These are phyloP conservation scores for Pseudogymnoascus sp. DNA, from an alignment of 2,329 filamentous ascomycete genomes.

Conservation along the genomic window DNA sequence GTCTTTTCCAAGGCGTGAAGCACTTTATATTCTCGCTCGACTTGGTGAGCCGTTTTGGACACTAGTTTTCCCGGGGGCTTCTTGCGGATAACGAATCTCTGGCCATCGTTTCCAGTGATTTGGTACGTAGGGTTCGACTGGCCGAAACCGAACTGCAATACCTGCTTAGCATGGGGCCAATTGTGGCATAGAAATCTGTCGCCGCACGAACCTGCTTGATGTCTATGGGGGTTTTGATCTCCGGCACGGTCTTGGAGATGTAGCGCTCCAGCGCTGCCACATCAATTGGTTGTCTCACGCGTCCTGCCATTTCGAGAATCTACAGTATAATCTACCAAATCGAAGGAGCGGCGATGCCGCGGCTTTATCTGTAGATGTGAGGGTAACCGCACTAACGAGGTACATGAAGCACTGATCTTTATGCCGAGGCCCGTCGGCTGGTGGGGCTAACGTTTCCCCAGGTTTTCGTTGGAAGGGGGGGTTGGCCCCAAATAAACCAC, in stretches of 20 bases:
- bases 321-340: constrained; percentile 29
- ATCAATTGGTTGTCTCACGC: constrained; percentile 85
- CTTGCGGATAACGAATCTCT: constrained; percentile 85
- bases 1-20: constrained; percentile 74
- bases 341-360: neutral
- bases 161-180: constrained; percentile 4
- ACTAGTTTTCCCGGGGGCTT: constrained; percentile 93
- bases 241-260: constrained; percentile 68
- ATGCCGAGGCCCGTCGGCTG: constrained; percentile 3
- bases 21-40: constrained; percentile 91
- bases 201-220: constrained; percentile 68
- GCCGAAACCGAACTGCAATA: constrained; percentile 78
- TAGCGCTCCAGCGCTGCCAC: constrained; percentile 71
- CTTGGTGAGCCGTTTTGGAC: constrained; percentile 89
- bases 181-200: neutral
- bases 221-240: constrained; percentile 74
- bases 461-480: constrained; percentile 2
- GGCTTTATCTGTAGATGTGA: constrained; percentile 3
- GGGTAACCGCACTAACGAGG: constrained; percentile 3
- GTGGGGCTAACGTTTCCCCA: neutral
- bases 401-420: neutral
- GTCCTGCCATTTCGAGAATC: constrained; percentile 62
- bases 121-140: constrained; percentile 98
- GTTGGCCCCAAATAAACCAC: neutral
- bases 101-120: constrained; percentile 62